Percentiles rank a stretch among this genome's conserved stretches.
phyloP scores from a whole-genome alignment of 2,329 filamentous ascomycete genomes.

The Chaetomiaceae sp. region DNA sequence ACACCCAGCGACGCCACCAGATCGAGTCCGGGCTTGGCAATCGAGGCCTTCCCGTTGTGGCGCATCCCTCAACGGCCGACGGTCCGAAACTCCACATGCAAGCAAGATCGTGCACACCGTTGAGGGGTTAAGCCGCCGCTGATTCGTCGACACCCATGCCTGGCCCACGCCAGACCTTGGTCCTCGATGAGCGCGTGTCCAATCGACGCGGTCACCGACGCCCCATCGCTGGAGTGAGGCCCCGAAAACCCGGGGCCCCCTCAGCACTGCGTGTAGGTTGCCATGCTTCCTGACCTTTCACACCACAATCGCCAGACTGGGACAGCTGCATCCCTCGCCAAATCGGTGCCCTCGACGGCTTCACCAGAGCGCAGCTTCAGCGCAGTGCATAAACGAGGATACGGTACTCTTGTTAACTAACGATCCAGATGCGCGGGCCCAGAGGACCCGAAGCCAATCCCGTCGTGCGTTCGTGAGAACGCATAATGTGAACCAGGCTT shows the following conservation, averaged over 20 bases:
- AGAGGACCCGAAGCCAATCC: neutral
- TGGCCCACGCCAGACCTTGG: slow-evolving; percentile 6
- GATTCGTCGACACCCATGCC: slow-evolving; percentile 16
- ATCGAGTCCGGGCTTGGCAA: slow-evolving; percentile 13
- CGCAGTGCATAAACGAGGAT: slow-evolving; percentile 2
- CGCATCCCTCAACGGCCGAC: slow-evolving; percentile 18
- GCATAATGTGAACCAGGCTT: neutral
- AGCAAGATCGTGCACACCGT: slow-evolving; percentile 23
- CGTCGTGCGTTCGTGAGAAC: too few species aligned
- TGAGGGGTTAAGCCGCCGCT: slow-evolving; percentile 11
- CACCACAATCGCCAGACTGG: neutral
- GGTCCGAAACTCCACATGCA: slow-evolving; percentile 29
- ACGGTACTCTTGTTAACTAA: too few species aligned
- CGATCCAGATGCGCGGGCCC: neutral
- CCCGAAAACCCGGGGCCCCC: slow-evolving; percentile 22
- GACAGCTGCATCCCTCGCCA: too few species aligned
- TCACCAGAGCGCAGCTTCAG: slow-evolving; percentile 3
- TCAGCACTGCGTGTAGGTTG: slow-evolving; percentile 12
- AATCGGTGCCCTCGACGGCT: too few species aligned
- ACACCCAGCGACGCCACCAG: slow-evolving; percentile 22
- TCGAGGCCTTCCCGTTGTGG: slow-evolving; percentile 10
- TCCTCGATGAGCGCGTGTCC: neutral
- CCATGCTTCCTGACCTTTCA: slow-evolving; percentile 6
- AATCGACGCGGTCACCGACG: slow-evolving; percentile 2
- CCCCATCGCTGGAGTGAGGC: slow-evolving; percentile 18